Conservation (phyloP, 2,329 filamentous ascomycete genomes). For the Penicillium sp. region DNA sequence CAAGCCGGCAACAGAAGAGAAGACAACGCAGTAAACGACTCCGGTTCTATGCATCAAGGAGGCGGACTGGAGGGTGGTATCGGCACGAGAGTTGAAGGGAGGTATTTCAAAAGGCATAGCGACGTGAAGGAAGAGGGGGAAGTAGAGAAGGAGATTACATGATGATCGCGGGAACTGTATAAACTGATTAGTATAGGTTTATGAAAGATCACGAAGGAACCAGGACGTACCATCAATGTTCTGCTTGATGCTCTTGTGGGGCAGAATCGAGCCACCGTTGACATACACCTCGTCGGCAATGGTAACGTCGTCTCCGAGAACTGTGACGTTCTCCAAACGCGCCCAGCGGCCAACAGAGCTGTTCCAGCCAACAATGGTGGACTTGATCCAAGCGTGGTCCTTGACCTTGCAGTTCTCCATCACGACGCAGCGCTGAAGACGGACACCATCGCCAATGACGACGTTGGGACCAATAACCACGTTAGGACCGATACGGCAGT, state of each 20-base stretch:
- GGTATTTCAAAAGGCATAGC: slow-evolving; percentile 21
- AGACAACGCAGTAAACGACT: slow-evolving; percentile 30
- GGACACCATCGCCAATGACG: slow-evolving; percentile 83
- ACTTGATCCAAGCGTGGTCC: slow-evolving; percentile 98
- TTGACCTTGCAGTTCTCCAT: slow-evolving; percentile 87
- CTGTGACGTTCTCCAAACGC: slow-evolving; percentile 93
- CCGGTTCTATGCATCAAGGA: slow-evolving; percentile 32
- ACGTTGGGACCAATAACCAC: slow-evolving; percentile 92
- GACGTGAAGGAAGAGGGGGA: slow-evolving; percentile 20
- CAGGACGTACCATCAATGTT: slow-evolving; percentile 69
- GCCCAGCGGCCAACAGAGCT: slow-evolving; percentile 93
- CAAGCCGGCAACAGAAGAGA: slow-evolving; percentile 18
- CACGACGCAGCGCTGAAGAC: slow-evolving; percentile 85
- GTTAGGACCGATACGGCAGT: slow-evolving; percentile 95
- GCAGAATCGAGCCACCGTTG: slow-evolving; percentile 88
- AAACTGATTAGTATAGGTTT: slow-evolving; percentile 4
- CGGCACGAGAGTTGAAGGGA: slow-evolving; percentile 16
- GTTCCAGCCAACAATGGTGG: slow-evolving; percentile 97
- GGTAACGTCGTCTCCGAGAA: slow-evolving; percentile 92
- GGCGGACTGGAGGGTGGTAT: slow-evolving; percentile 21
- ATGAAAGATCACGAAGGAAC: not conserved
- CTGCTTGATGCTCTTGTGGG: slow-evolving; percentile 97
- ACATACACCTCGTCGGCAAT: slow-evolving; percentile 98
- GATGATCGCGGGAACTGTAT: slow-evolving; percentile 41
- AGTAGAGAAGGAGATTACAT: slow-evolving; percentile 33